Percentiles rank a stretch among this genome's conserved stretches.
phyloP scores from a whole-genome alignment of 116 monocot species.

The Cymodocea nodosa region DNA sequence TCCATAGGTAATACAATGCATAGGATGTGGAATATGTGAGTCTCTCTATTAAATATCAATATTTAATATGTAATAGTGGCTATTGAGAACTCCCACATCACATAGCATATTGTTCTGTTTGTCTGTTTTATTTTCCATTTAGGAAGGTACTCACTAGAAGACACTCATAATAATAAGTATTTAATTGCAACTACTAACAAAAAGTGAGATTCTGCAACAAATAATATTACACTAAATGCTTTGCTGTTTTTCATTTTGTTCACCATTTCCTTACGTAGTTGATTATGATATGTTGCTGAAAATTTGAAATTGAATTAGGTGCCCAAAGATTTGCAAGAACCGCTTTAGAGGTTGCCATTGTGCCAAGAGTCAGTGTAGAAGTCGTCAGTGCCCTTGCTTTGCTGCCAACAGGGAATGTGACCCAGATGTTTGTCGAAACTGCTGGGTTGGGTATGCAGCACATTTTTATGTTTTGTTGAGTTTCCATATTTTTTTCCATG shows the following conservation, averaged over 20 bases:
- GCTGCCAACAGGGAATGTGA: conserved; percentile 99
- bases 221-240: not conserved
- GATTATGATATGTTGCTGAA: conserved; percentile 1
- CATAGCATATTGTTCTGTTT: too few relatives aligned
- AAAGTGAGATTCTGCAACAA: not conserved
- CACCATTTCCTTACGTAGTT: not conserved
- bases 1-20: too few relatives aligned
- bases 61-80: too few relatives aligned
- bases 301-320: conserved; percentile 25
- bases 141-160: too few relatives aligned
- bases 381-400: conserved; percentile 99
- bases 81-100: too few relatives aligned
- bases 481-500: not conserved
- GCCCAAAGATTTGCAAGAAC: conserved; percentile 93
- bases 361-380: conserved; percentile 95
- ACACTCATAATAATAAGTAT: too few relatives aligned
- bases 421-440: conserved; percentile 96
- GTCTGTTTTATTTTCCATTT: too few relatives aligned
- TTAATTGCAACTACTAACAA: too few relatives aligned
- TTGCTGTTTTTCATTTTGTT: not conserved
- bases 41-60: too few relatives aligned
- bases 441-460: conserved; percentile 62
- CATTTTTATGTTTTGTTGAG: too few relatives aligned
- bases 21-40: too few relatives aligned
- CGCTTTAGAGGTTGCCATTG: conserved; percentile 96